A percentile compares a stretch with the other conserved stretches of the same genome.
Evolutionary conservation across 2,329 filamentous ascomycete species (phyloP).

Genomic region (Tolypocladium nubicola): DNA sequence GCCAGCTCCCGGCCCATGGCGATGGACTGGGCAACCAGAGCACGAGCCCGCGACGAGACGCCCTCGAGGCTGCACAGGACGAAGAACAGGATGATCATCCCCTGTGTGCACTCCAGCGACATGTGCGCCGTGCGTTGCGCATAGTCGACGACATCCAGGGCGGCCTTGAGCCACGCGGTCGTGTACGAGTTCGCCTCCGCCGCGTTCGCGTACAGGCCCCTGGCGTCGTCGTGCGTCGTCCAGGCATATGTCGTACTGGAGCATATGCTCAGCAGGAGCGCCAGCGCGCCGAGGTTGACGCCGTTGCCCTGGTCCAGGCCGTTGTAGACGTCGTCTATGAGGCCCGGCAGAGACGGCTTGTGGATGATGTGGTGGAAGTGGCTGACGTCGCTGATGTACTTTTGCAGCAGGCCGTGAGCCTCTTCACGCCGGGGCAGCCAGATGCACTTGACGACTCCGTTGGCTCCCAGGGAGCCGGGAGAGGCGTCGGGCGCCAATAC

Average conservation of each 20-base stretch:
- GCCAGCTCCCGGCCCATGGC: constrained; percentile 21
- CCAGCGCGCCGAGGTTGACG: constrained; percentile 13
- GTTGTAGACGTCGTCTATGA: constrained; percentile 20
- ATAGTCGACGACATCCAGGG: constrained; percentile 24
- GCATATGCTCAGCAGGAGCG: constrained; percentile 18
- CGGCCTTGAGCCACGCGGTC: constrained; percentile 21
- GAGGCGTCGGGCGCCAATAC: constrained; percentile 16
- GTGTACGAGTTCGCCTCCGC: constrained; percentile 17
- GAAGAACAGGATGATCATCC: constrained; percentile 25
- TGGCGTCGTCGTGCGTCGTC: constrained; percentile 15
- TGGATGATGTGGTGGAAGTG: constrained; percentile 22
- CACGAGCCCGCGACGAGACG: constrained; percentile 20
- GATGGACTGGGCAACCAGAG: constrained; percentile 16
- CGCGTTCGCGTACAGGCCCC: constrained; percentile 13
- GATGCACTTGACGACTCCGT: constrained; percentile 20
- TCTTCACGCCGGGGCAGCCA: constrained; percentile 22
- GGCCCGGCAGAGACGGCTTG: constrained; percentile 12
- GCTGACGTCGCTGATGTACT: constrained; percentile 18
- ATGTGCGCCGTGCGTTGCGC: constrained; percentile 15
- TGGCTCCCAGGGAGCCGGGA: constrained; percentile 9
- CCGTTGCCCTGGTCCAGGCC: constrained; percentile 12
- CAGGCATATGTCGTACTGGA: constrained; percentile 20
- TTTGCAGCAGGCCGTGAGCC: constrained; percentile 16
- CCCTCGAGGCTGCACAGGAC: constrained; percentile 27
- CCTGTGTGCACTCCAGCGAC: constrained; percentile 25